Base-by-base conservation (phyloP, 768 basidiomycete species). In the Agaricus subrufescens region DNA sequence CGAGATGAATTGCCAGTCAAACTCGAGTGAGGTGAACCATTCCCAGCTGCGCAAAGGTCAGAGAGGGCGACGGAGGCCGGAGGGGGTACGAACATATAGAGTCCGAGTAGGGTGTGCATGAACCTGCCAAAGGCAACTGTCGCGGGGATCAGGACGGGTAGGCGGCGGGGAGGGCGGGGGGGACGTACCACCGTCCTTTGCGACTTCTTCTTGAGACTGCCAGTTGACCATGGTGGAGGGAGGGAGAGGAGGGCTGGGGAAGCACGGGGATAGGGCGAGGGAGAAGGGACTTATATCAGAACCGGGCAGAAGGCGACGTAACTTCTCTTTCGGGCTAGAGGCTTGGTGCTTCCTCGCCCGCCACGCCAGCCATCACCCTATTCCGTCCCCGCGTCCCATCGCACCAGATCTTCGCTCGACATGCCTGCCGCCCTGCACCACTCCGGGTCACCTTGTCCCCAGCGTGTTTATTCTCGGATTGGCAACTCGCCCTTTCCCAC, bases 1-100 rank as follows among this genome's bases (percentile, higher is more conserved):
- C 11, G 76, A 70, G 60, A 88, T 61, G 59, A 79, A 81, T 57
- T 81, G 72, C 82, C 81, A 86, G 67, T 88, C 86, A 61, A 87
- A 88, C 56, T 75, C 63, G 54, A 86, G 66, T 25, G 84, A 84
- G 9, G 78, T 80, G 59, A 78, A 74, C 71, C 82, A 84, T 66
- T 88, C 86, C 85, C 86, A 87, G 47, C 85, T 87, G 60, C 56
- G 48, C 29, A 42, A 58, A 52, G 49, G 60, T 45, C 23, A 37
- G 3, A 19, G 42, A 31, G n/a, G 43, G 37, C 42, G 9, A n/a
- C 40, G 42, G 44, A 56, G 19, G 42, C 31, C 10, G 52, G 34
- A 38, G 26, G 15, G 43, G 42, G 39, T 19, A 72, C 79, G 57
- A 60, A 79, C 84, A 83, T 74, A 62, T 86, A 87, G 23, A 86